A percentile compares a stretch with the other conserved stretches of the same genome.
Evolutionary conservation across 2,329 filamentous ascomycete genomes (phyloP).

Genomic region (Ascochyta fabae): DNA sequence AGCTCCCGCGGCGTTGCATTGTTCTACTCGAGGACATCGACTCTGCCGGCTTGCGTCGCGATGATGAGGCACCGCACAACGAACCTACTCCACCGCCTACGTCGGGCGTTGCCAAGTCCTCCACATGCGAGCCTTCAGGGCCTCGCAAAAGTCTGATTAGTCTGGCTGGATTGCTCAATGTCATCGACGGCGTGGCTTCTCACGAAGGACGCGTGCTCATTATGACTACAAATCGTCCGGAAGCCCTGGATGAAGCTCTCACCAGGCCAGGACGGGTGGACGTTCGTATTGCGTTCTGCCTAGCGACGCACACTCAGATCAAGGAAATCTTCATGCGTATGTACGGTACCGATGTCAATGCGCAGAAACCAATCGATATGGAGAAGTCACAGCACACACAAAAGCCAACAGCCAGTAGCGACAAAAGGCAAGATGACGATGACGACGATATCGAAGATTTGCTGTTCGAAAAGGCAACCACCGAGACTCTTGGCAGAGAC

Average conservation of each 20-base stretch:
- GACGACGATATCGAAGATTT: conserved; percentile 16
- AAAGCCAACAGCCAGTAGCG: neutral
- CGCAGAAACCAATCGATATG: neutral
- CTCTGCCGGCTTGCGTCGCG: conserved; percentile 52
- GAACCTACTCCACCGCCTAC: conserved; percentile 2
- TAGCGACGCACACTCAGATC: conserved; percentile 51
- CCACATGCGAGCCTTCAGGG: neutral
- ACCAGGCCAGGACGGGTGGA: conserved; percentile 77
- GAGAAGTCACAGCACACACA: neutral
- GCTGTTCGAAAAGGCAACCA: conserved; percentile 12
- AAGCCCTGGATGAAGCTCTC: conserved; percentile 74
- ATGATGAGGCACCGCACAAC: conserved; percentile 29
- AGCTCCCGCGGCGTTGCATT: conserved; percentile 54
- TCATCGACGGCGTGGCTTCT: conserved; percentile 80
- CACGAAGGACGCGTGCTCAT: conserved; percentile 80
- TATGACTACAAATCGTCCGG: conserved; percentile 81
- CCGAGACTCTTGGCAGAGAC: conserved; percentile 23
- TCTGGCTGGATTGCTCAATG: conserved; percentile 79
- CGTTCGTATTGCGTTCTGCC: conserved; percentile 67
- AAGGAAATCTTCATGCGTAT: conserved; percentile 53
- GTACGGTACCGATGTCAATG: conserved; percentile 34
- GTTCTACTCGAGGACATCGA: conserved; percentile 58
- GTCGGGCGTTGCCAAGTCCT: neutral
- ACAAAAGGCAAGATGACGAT: neutral
- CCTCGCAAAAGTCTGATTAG: conserved; percentile 63